These are phyloP conservation scores for Dioscorea dumetorum DNA, from an alignment of 106 monocot genomes.

Conservation along the genomic window DNA sequence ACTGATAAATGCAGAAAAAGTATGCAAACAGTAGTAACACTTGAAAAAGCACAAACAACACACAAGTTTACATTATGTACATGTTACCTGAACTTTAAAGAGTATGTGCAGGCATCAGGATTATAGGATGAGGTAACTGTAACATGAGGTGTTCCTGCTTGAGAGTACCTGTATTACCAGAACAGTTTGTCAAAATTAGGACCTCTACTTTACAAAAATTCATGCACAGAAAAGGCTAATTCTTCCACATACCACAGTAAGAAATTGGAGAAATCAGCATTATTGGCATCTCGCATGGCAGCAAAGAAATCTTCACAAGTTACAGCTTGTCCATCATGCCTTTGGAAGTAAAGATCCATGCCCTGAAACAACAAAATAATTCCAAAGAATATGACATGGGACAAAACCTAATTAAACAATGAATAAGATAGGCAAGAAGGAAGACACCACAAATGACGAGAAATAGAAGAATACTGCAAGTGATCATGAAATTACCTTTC, in stretches of 20 bases:
- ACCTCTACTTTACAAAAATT: not conserved
- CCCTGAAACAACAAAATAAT: slow-evolving; percentile 37
- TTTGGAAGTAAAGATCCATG: slow-evolving; percentile 98
- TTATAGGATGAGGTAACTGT: slow-evolving; percentile 82
- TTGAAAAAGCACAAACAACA: too few species aligned
- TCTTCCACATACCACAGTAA: slow-evolving; percentile 56
- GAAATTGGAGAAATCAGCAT: slow-evolving; percentile 77
- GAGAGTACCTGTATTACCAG: slow-evolving; percentile 73
- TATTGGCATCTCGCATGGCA: slow-evolving; percentile 96
- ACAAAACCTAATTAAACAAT: not conserved
- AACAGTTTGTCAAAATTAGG: too few species aligned
- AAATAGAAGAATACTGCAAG: too few species aligned
- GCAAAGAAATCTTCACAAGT: slow-evolving; percentile 99
- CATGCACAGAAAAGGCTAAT: not conserved
- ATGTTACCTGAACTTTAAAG: slow-evolving; percentile 85
- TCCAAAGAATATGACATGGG: not conserved
- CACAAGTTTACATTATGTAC: not conserved
- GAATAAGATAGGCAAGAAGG: not conserved
- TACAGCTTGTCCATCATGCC: slow-evolving; percentile 99
- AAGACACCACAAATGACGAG: too few species aligned
- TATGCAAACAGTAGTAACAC: too few species aligned
- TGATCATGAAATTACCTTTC: slow-evolving; percentile 49
- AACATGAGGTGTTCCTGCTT: slow-evolving; percentile 81
- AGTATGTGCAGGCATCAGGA: slow-evolving; percentile 48
- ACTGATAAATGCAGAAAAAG: too few species aligned